Evolutionary conservation across 2,329 filamentous ascomycete species (phyloP).

Genomic region (Pseudogymnoascus sp.): DNA sequence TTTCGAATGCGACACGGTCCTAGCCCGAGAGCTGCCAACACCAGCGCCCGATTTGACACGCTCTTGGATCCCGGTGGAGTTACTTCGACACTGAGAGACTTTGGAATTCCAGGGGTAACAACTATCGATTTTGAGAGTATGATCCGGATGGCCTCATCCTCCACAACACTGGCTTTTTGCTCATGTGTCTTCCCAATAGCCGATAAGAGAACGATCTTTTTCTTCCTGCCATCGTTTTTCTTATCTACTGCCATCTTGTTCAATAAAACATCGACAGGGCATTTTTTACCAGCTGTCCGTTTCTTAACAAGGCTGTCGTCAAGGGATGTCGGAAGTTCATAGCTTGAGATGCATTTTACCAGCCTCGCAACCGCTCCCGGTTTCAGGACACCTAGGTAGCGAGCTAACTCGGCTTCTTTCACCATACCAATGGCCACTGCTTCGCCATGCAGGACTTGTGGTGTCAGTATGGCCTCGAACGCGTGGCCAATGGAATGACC

Average conservation of each 20-base stretch:
- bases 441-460: conserved; percentile 91
- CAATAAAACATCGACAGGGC: conserved; percentile 76
- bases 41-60: conserved; percentile 88
- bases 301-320: conserved; percentile 75
- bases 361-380: conserved; percentile 83
- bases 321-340: conserved; percentile 78
- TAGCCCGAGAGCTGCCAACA: conserved; percentile 83
- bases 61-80: conserved; percentile 94
- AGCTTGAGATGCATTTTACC: conserved; percentile 89
- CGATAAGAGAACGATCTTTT: conserved; percentile 90
- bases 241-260: conserved; percentile 97
- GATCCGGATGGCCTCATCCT: conserved; percentile 73
- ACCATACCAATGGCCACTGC: conserved; percentile 98
- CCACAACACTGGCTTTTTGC: conserved; percentile 79
- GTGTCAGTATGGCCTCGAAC: conserved; percentile 89
- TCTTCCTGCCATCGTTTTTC: conserved; percentile 92
- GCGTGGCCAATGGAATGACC: conserved; percentile 97
- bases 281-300: conserved; percentile 77
- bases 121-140: conserved; percentile 72
- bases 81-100: conserved; percentile 60
- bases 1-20: conserved; percentile 87
- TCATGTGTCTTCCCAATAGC: conserved; percentile 85
- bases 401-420: conserved; percentile 88
- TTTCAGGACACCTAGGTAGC: conserved; percentile 76
- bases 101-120: conserved; percentile 64